phyloP scores from a whole-genome alignment of 768 basidiomycete species.

The Tulasnella sp. region DNA sequence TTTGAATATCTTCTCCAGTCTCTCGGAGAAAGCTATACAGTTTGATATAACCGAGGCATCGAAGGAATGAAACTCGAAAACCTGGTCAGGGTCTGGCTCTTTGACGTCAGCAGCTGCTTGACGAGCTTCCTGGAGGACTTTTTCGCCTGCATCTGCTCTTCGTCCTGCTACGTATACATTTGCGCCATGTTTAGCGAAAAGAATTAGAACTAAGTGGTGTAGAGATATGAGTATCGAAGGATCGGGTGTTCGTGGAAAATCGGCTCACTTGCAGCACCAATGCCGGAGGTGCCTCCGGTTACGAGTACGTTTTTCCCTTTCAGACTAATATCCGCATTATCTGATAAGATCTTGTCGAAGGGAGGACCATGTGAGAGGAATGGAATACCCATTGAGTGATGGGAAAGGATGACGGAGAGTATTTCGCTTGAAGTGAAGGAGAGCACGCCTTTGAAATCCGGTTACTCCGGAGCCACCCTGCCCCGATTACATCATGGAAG shows the following conservation, averaged over 20 bases:
- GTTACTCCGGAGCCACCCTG: too few species aligned
- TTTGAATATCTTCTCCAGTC: conserved; percentile 2
- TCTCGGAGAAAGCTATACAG: conserved; percentile 2
- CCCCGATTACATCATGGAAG: too few species aligned
- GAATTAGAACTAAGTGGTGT: not conserved
- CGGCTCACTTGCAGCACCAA: conserved; percentile 9
- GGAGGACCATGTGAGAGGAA: too few species aligned
- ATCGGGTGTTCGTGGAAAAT: not conserved
- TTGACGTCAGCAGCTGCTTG: not conserved
- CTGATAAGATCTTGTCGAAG: too few species aligned
- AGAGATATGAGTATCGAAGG: not conserved
- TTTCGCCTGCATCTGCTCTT: conserved; percentile 6
- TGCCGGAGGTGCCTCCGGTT: conserved; percentile 9
- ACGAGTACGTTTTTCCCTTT: conserved; percentile 8
- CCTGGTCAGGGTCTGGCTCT: not conserved
- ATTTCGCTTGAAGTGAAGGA: too few species aligned
- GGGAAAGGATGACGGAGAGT: too few species aligned
- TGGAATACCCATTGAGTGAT: too few species aligned
- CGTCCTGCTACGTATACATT: conserved; percentile 12
- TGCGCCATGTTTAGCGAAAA: conserved; percentile 11
- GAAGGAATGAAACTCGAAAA: conserved; percentile 3
- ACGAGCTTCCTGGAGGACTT: not conserved
- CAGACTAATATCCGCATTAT: too few species aligned
- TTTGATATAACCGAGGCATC: conserved; percentile 3
- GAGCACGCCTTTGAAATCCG: too few species aligned